These are phyloP conservation scores for Ophiostoma sp. DNA, from an alignment of 2,329 filamentous ascomycete genomes.

Conservation along the genomic window DNA sequence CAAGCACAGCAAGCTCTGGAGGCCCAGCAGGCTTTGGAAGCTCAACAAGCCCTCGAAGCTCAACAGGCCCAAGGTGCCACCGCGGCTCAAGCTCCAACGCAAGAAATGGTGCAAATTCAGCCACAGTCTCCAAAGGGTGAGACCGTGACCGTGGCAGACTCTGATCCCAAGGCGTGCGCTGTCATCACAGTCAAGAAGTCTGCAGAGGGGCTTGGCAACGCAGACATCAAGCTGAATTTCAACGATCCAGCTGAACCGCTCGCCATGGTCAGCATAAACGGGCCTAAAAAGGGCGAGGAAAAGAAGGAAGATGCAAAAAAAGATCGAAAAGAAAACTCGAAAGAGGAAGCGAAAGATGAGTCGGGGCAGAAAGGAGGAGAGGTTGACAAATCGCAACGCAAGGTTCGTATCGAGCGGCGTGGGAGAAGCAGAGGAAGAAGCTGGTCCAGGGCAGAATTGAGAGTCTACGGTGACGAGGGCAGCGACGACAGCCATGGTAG, in stretches of 20 bases:
- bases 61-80: neutral
- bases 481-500: neutral
- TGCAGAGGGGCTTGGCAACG: neutral
- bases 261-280: neutral
- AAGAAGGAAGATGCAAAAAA: neutral
- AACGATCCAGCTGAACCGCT: conserved; percentile 4
- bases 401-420: neutral
- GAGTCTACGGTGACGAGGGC: neutral
- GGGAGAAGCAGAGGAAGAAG: neutral
- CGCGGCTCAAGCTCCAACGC: neutral
- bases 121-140: neutral
- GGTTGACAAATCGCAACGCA: neutral
- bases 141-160: neutral
- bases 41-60: neutral
- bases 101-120: neutral
- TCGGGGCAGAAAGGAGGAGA: neutral
- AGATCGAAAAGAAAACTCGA: neutral
- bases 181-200: conserved; percentile 15
- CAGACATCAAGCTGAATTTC: conserved; percentile 22
- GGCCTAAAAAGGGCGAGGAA: neutral
- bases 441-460: neutral
- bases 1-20: neutral
- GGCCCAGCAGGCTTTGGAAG: neutral
- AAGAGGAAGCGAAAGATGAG: conserved; percentile 1
- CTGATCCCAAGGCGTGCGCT: neutral